Conservation (phyloP, 2,329 filamentous ascomycete genomes). For the Ophiocordyceps camponoti-leonardi region DNA sequence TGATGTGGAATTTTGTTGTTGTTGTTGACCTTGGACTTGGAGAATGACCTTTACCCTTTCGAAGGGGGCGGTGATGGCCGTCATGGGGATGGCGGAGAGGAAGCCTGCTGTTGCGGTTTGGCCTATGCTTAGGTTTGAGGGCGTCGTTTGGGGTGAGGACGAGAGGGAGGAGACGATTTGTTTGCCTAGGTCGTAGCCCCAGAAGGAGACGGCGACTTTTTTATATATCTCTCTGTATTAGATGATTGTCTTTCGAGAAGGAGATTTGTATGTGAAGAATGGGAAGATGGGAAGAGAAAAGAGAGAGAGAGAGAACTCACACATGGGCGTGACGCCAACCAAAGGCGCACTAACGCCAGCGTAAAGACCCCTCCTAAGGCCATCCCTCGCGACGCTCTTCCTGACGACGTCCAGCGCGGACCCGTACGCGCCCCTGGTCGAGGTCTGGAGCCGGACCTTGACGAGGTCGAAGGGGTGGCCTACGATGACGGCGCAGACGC, state of each 20-base stretch:
- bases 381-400: slow-evolving; percentile 77
- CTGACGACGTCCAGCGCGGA: slow-evolving; percentile 82
- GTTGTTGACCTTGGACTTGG: slow-evolving; percentile 85
- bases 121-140: slow-evolving; percentile 63
- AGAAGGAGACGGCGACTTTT: slow-evolving; percentile 52
- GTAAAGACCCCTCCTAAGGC: slow-evolving; percentile 66
- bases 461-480: slow-evolving; percentile 96
- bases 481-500: slow-evolving; percentile 83
- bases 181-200: slow-evolving; percentile 95
- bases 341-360: slow-evolving; percentile 93
- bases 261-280: neutral
- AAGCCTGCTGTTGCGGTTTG: slow-evolving; percentile 89
- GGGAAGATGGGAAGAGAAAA: neutral
- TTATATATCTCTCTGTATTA: no score
- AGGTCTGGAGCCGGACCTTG: slow-evolving; percentile 93
- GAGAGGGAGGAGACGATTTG: slow-evolving; percentile 58
- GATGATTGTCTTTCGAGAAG: no score
- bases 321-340: slow-evolving; percentile 96
- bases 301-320: slow-evolving; percentile 34
- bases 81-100: slow-evolving; percentile 97
- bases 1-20: slow-evolving; percentile 51
- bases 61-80: slow-evolving; percentile 93
- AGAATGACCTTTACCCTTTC: slow-evolving; percentile 98
- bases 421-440: slow-evolving; percentile 81
- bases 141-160: slow-evolving; percentile 48